phyloP scores from a whole-genome alignment of 2,329 filamentous ascomycete species.

The Pseudogymnoascus verrucosus region DNA sequence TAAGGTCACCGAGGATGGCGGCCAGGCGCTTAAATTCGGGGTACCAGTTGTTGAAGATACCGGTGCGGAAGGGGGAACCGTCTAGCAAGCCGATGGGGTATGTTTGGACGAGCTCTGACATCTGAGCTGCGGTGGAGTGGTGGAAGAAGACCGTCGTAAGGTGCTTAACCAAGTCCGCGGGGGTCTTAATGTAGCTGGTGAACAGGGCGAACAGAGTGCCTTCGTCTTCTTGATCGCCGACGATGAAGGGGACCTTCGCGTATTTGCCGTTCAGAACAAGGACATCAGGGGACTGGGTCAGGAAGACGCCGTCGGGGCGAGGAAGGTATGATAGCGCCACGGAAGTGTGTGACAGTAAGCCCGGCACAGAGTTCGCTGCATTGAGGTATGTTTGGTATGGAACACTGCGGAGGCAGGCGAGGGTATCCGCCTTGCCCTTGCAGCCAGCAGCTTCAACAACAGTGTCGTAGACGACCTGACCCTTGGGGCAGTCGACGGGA shows the following conservation, averaged over 20 bases:
- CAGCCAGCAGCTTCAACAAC: constrained; percentile 58
- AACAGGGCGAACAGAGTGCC: constrained; percentile 67
- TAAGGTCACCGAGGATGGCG: constrained; percentile 66
- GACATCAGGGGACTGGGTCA: constrained; percentile 55
- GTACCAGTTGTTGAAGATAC: constrained; percentile 61
- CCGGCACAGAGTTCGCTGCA: constrained; percentile 63
- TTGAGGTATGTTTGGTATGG: constrained; percentile 53
- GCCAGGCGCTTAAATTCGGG: constrained; percentile 71
- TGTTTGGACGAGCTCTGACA: constrained; percentile 50
- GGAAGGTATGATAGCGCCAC: constrained; percentile 67
- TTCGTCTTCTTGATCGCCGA: constrained; percentile 74
- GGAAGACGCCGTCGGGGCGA: constrained; percentile 58
- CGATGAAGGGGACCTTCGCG: constrained; percentile 53
- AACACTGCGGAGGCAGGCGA: constrained; percentile 57
- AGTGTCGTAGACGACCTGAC: constrained; percentile 55
- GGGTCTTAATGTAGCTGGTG: constrained; percentile 51
- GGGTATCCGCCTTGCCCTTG: constrained; percentile 43
- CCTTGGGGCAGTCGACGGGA: constrained; percentile 56
- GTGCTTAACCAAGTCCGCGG: constrained; percentile 51
- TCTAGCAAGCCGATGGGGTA: constrained; percentile 47
- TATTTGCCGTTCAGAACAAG: constrained; percentile 46
- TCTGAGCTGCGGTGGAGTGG: constrained; percentile 39
- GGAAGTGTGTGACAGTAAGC: constrained; percentile 57
- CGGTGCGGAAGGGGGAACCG: constrained; percentile 67
- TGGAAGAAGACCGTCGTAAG: constrained; percentile 53